phyloP scores from a whole-genome alignment of 306 rosid species.

The Prunus salicina region DNA sequence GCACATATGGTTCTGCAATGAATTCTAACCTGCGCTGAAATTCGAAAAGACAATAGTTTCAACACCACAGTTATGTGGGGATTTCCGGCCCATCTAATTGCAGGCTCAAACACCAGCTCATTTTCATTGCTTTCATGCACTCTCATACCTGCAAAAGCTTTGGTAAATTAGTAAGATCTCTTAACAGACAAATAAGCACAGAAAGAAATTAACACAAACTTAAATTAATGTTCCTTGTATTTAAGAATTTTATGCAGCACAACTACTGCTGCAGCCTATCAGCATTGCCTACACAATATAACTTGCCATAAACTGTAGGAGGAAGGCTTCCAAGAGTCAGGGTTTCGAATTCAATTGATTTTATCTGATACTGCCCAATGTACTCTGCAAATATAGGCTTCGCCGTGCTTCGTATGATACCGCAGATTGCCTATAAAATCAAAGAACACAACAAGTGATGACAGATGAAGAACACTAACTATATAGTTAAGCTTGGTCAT shows the following conservation, averaged over 20 bases:
- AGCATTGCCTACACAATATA: too few species aligned
- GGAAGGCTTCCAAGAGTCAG: conserved; percentile 31
- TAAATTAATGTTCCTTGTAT: too few species aligned
- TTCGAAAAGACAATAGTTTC: conserved; percentile 8
- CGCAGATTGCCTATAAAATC: conserved; percentile 20
- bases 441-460: not conserved
- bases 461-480: not conserved
- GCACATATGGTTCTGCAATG: not conserved
- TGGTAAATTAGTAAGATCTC: conserved; percentile 1
- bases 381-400: conserved; percentile 23
- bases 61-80: conserved; percentile 28
- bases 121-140: conserved; percentile 30
- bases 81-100: conserved; percentile 37
- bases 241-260: too few species aligned
- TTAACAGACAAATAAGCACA: not conserved
- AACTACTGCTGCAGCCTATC: too few species aligned
- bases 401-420: conserved; percentile 7
- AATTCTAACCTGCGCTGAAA: conserved; percentile 16
- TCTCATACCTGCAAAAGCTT: conserved; percentile 28
- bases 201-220: not conserved
- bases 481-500: not conserved
- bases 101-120: conserved; percentile 27
- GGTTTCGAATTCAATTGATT: conserved; percentile 21
- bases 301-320: conserved; percentile 23
- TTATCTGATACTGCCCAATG: conserved; percentile 16